These are phyloP conservation scores for Rhizopus stolonifer DNA, from an alignment of 371 early-diverging fungal genomes.

Conservation along the genomic window DNA sequence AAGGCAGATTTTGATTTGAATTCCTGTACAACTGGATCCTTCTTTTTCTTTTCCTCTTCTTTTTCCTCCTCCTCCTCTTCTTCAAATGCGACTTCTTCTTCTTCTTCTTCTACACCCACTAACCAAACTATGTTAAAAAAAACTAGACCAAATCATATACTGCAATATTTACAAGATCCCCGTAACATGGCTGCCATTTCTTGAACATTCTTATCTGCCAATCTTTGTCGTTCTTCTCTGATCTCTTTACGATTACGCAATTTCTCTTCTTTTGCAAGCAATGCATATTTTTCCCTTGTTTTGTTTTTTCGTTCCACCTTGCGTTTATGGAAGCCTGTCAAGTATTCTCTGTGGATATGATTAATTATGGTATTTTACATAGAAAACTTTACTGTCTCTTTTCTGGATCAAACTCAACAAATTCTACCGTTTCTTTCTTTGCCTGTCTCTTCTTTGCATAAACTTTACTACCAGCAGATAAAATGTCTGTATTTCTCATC, in stretches of 20 bases:
- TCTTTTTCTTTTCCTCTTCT: slow-evolving; percentile 29
- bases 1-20: slow-evolving; percentile 57
- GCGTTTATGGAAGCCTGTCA: slow-evolving; percentile 84
- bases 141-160: no score
- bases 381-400: slow-evolving; percentile 53
- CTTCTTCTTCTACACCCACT: slow-evolving; percentile 11
- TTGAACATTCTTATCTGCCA: slow-evolving; percentile 45
- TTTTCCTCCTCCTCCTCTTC: slow-evolving; percentile 43
- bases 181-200: slow-evolving; percentile 44
- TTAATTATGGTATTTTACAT: not conserved
- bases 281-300: slow-evolving; percentile 54
- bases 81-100: slow-evolving; percentile 29
- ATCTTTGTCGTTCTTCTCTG: slow-evolving; percentile 41
- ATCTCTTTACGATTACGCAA: slow-evolving; percentile 54
- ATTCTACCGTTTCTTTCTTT: slow-evolving; percentile 58
- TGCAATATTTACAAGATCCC: slow-evolving; percentile 26
- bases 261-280: slow-evolving; percentile 55
- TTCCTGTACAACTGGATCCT: slow-evolving; percentile 46
- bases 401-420: slow-evolving; percentile 64
- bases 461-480: slow-evolving; percentile 68
- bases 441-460: slow-evolving; percentile 75
- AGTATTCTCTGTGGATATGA: slow-evolving; percentile 53
- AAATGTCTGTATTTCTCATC: slow-evolving; percentile 54
- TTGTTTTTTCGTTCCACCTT: slow-evolving; percentile 70
- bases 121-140: not conserved